Conservation (phyloP, 768 basidiomycete genomes). For the Zangia roseola region DNA sequence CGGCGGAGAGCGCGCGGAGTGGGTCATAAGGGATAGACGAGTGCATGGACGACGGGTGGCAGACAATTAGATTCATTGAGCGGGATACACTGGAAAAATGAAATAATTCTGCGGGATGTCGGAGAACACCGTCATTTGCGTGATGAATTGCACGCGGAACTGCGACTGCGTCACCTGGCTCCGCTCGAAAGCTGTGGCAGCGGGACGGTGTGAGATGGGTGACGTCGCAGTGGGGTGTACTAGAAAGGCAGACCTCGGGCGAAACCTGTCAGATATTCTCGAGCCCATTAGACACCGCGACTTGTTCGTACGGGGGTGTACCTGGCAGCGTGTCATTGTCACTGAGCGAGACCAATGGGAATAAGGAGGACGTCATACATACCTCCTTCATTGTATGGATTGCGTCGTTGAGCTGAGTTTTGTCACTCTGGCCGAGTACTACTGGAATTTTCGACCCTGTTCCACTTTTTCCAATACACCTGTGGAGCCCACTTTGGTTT, state of each 20-base stretch:
- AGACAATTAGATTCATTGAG: conserved; percentile 28
- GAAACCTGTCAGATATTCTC: conserved; percentile 38
- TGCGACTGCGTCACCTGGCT: conserved; percentile 10
- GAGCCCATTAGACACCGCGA: conserved; percentile 54
- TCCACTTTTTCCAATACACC: conserved; percentile 49
- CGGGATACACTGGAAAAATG: conserved; percentile 24
- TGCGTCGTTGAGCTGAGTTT: conserved; percentile 38
- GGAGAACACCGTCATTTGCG: conserved; percentile 24
- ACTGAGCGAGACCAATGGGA: neutral
- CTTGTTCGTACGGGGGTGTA: conserved; percentile 58
- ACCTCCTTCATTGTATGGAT: conserved; percentile 49
- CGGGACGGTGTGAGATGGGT: conserved; percentile 8
- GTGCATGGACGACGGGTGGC: conserved; percentile 30
- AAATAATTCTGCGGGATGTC: conserved; percentile 24
- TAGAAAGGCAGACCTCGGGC: conserved; percentile 1
- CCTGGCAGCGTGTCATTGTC: conserved; percentile 31
- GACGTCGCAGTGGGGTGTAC: conserved; percentile 9
- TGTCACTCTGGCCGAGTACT: conserved; percentile 38
- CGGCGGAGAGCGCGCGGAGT: conserved; percentile 13
- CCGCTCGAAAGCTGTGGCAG: conserved; percentile 6
- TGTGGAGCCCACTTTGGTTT: conserved; percentile 44
- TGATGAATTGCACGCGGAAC: conserved; percentile 24
- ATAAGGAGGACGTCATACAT: conserved; percentile 13
- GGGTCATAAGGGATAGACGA: conserved; percentile 11
- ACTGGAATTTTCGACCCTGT: conserved; percentile 54